Conservation (phyloP, 495 filamentous ascomycete genomes). For the Daldinia decipiens region DNA sequence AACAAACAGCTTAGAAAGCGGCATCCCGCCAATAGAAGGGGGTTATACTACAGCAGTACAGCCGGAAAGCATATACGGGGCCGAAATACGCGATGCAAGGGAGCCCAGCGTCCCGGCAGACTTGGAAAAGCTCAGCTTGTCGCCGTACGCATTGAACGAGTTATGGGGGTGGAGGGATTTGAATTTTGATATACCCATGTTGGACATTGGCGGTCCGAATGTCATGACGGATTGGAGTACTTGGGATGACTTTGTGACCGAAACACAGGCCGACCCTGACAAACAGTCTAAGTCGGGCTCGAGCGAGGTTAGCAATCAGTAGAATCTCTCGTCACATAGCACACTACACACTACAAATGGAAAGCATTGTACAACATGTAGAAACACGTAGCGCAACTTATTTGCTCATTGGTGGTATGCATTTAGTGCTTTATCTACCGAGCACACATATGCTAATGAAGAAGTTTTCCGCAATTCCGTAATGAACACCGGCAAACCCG, state of each 20-base stretch:
- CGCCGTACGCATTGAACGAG: slow-evolving; percentile 32
- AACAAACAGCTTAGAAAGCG: not conserved
- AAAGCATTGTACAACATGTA: slow-evolving; percentile 19
- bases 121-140: slow-evolving; percentile 16
- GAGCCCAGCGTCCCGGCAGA: slow-evolving; percentile 24
- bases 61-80: slow-evolving; percentile 13
- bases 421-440: slow-evolving; percentile 45
- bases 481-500: slow-evolving; percentile 64
- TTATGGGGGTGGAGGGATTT: slow-evolving; percentile 41
- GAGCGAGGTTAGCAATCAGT: slow-evolving; percentile 30
- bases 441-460: slow-evolving; percentile 56
- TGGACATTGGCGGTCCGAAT: slow-evolving; percentile 20
- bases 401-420: slow-evolving; percentile 34
- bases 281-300: slow-evolving; percentile 35
- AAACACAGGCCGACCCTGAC: slow-evolving; percentile 41
- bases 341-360: not conserved
- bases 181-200: slow-evolving; percentile 32
- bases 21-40: not conserved
- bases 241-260: slow-evolving; percentile 51
- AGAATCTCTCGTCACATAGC: slow-evolving; percentile 9
- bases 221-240: slow-evolving; percentile 45
- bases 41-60: not conserved
- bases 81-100: slow-evolving; percentile 20
- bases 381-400: slow-evolving; percentile 16
- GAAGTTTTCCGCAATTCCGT: slow-evolving; percentile 62